phyloP scores from a whole-genome alignment of 2,329 filamentous ascomycete species.

The Emergomyces orientalis region DNA sequence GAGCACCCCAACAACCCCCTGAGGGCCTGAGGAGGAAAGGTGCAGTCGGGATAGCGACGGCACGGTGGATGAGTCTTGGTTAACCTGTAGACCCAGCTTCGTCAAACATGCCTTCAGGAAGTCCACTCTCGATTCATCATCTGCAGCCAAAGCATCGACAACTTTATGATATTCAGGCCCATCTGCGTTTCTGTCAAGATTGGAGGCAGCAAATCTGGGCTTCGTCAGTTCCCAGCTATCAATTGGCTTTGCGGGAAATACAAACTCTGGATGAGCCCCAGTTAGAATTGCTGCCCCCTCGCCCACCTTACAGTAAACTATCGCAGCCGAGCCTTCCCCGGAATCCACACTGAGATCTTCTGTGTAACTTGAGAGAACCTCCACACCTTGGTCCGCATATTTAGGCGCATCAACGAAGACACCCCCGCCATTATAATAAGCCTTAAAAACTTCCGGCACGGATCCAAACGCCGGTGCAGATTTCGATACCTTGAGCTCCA shows the following conservation, averaged over 20 bases:
- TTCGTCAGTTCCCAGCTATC: constrained; percentile 20
- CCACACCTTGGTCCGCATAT: constrained; percentile 54
- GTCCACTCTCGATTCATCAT: constrained; percentile 59
- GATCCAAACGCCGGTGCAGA: constrained; percentile 46
- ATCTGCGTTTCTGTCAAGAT: constrained; percentile 59
- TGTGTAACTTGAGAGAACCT: constrained; percentile 72
- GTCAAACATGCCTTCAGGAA: constrained; percentile 72
- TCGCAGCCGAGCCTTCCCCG: constrained; percentile 63
- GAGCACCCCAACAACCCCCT: constrained; percentile 57
- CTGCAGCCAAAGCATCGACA: constrained; percentile 55
- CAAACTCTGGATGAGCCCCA: constrained; percentile 85
- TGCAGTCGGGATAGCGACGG: constrained; percentile 76
- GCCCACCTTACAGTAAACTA: constrained; percentile 75
- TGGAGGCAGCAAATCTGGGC: constrained; percentile 67
- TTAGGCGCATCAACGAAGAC: constrained; percentile 74
- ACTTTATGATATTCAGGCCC: constrained; percentile 61
- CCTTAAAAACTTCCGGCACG: constrained; percentile 55
- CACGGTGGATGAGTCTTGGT: constrained; percentile 56
- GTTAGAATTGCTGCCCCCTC: constrained; percentile 71
- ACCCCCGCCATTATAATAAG: constrained; percentile 91
- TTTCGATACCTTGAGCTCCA: constrained; percentile 55
- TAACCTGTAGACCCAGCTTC: constrained; percentile 75
- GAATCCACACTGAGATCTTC: constrained; percentile 67
- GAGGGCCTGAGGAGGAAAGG: constrained; percentile 59
- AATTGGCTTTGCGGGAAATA: constrained; percentile 16